Evolutionary conservation across 371 early-diverging fungal genomes (phyloP), one percentile per base, ranked within the genome.

Genomic region (Lichtheimia corymbifera): DNA sequence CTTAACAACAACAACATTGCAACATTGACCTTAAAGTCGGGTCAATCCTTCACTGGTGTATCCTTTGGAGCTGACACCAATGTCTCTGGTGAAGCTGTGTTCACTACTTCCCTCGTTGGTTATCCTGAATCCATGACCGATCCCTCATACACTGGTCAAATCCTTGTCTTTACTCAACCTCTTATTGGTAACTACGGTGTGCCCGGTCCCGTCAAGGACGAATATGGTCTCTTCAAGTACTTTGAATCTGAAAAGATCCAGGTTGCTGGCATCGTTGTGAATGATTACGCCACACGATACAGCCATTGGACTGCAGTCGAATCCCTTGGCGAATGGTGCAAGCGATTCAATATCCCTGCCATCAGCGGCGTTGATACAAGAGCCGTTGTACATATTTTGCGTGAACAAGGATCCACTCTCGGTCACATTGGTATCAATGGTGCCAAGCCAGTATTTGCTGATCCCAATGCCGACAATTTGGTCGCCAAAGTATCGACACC

Each of bases 181-280:
- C 79, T 97, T 49, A 84, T 97, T 66, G 98, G 97, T 59, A 94
- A 97, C 86, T 97, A 97, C 73, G 98, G 98, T 70, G 97, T 97
- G 4, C 98, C 98, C 24, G 90, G 90, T 47, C 86, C 86, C 52
- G 86, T 68, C 45, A 79, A 87, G 60, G 96, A 96, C 63, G 80
- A 85, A 55, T 78, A 84, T 72, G 90, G 89, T 64, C 82, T 96
- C 30, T 93, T 87, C 55, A 87, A 85, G 58, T 86, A 96, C 80
- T 96, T 97, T 72, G 98, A 97, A 82, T 94, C 96, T 49, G 86
- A 80, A 73, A 74, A 88, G 67, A 97, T 97, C 70, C 97, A 97
- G 77, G 85, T 96, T 53, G 87, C 92, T 44, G 96, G 88, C 62
- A 83, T 97, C 43, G 79, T 97, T 50, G 92, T 97, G 30, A 95